Percentiles rank a stretch among this genome's conserved stretches.
Evolutionary conservation across 345 rosid genomes (phyloP).

Genomic region (Linum tenue): DNA sequence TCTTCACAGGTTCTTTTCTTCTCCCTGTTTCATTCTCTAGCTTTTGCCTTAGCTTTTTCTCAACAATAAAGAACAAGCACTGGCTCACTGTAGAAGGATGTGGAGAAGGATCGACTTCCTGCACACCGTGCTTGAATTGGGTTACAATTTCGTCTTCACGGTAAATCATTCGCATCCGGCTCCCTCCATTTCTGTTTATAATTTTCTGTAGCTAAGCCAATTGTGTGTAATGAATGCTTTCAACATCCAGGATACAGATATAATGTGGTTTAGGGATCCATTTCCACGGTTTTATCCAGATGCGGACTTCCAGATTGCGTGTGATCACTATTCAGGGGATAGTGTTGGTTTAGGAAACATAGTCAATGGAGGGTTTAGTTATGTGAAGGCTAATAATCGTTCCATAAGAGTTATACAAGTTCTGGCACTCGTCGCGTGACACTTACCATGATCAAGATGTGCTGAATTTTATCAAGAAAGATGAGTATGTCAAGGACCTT

Average conservation of each 20-base stretch:
- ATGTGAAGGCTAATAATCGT: slow-evolving; percentile 59
- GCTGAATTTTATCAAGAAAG: slow-evolving; percentile 53
- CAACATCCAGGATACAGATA: slow-evolving; percentile 56
- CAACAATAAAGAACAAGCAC: too few species aligned
- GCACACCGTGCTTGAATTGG: slow-evolving; percentile 36
- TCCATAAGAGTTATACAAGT: slow-evolving; percentile 61
- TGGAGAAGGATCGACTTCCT: slow-evolving; percentile 56
- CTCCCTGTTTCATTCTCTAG: neutral
- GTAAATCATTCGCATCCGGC: neutral
- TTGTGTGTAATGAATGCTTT: neutral
- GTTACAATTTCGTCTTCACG: slow-evolving; percentile 41
- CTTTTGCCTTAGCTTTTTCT: neutral
- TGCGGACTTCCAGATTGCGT: slow-evolving; percentile 80
- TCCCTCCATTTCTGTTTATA: neutral
- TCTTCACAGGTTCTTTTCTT: neutral
- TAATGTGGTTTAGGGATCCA: slow-evolving; percentile 74
- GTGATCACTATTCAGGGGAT: slow-evolving; percentile 44
- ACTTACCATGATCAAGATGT: slow-evolving; percentile 67
- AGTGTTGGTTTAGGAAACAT: slow-evolving; percentile 29
- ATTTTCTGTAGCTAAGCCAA: neutral
- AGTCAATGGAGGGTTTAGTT: slow-evolving; percentile 69
- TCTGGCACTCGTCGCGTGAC: slow-evolving; percentile 61
- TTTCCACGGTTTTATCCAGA: slow-evolving; percentile 44
- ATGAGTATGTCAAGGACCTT: slow-evolving; percentile 34
- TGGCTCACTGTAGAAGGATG: slow-evolving; percentile 53